Base-by-base conservation (phyloP, 2,329 filamentous ascomycete genomes). In the Stemphylium vesicarium region DNA sequence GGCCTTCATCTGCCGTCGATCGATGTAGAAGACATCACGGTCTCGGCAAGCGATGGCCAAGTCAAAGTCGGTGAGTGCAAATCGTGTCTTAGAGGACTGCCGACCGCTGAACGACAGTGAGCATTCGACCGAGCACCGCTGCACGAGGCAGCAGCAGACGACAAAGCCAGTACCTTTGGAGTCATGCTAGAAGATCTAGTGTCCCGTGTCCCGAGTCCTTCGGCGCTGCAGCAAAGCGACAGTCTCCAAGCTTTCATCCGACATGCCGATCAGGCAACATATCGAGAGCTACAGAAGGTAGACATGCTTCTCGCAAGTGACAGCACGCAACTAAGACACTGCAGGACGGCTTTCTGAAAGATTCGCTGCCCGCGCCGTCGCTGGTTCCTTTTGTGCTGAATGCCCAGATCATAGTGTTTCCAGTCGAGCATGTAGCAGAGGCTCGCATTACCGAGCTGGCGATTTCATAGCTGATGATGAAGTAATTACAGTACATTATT, bases 1-100 rank as follows among this genome's bases (percentile, higher is more conserved):
- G 53, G 51, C 13, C 8, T 51, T 39, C 24, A 24, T 13, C 5
- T 38, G 20, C 18, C 56, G 36, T 52, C n/a, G 11, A 41, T 62
- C 15, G 1, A 31, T 4, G 36, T 55, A 50, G 22, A 49, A 29
- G 53, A 62, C 29, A 41, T 62, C 13, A 57, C 38, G 4, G 36
- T 62, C 22, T 62, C 20, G 20, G 50, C 1, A 39, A 50, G 42
- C 12, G 13, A 56, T 53, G 18, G 59, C 10, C 8, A 37, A 45
- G 53, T 62, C 11, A 57, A 62, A 57, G 50, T 62, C 45, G 24
- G 59, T 59, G 41, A n/a, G 36, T 56, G 31, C 37, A 6, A 4
- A 47, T 18, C 20, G 11, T 11, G 18, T 41, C n/a, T 35, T n/a
- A n/a, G n/a, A 41, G 6, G 12, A 5, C 31, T 22, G 32, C 16